Evolutionary conservation across 805 yeast genomes (phyloP), one percentile per base, ranked within the genome.

Genomic region (Kuraishia piskuri): DNA sequence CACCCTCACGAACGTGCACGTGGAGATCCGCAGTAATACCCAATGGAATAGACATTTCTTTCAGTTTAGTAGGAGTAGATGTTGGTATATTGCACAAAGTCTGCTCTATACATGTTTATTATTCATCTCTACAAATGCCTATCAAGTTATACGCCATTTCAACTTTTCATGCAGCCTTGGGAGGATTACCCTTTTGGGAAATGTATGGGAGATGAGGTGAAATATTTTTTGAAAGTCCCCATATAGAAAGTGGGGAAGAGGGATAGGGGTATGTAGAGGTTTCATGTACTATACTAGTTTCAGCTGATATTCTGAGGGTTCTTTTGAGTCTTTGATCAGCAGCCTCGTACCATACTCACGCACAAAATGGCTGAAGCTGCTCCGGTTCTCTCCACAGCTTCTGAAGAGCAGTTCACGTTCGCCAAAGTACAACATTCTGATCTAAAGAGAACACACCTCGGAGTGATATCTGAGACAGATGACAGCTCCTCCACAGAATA

Each of bases 1-100:
- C 75, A 1, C 96, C 97, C 56, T 92, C 96, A 63, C 99, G 87
- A 40, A 94, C 80, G 67, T 94, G 99, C 50, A 94, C 98, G 64
- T 94, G 99, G 79, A 90, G 83, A 68, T 94, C 99, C 19, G 92
- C 94, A 2, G 95, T 80, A 49, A 79, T 67, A 5, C 94, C 94
- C 44, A 88, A 69, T 4, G 25, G 20, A 6, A 47, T 22, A 12
- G 40, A 31, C 40, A 31, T 31, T n/a, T n/a, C n/a, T n/a, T n/a
- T n/a, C n/a, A n/a, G n/a, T n/a, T n/a, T n/a, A n/a, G n/a, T n/a
- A n/a, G n/a, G n/a, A n/a, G n/a, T n/a, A n/a, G n/a, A n/a, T n/a
- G n/a, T n/a, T n/a, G n/a, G n/a, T n/a, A n/a, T n/a, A n/a, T n/a
- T n/a, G n/a, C n/a, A n/a, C n/a, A n/a, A n/a, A n/a, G n/a, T n/a